These are phyloP conservation scores for Phyllosticta citriasiana DNA, from an alignment of 2,329 filamentous ascomycete genomes.

Conservation along the genomic window DNA sequence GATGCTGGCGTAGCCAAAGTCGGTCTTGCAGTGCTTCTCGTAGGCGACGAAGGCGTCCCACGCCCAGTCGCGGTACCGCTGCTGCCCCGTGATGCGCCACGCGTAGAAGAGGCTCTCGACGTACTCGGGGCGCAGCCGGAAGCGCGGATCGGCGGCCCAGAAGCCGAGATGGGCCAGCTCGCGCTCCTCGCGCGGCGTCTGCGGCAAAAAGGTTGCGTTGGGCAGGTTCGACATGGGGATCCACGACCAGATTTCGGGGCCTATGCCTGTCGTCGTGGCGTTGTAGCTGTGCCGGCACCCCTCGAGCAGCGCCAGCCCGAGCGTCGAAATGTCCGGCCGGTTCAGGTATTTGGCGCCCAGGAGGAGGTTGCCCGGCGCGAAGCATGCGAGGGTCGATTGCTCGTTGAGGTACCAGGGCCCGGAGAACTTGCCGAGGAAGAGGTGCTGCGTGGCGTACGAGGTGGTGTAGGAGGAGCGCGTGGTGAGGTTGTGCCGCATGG, in stretches of 20 bases:
- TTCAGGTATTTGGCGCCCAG: constrained; percentile 27
- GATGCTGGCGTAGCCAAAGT: constrained; percentile 29
- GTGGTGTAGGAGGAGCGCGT: constrained; percentile 26
- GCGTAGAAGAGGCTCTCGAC: constrained; percentile 32
- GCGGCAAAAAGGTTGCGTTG: constrained; percentile 20
- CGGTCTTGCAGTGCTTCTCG: constrained; percentile 28
- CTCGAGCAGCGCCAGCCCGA: constrained; percentile 31
- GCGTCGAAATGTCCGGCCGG: constrained; percentile 22
- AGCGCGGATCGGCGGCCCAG: constrained; percentile 24
- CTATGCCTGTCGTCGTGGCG: constrained; percentile 28
- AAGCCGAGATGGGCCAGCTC: constrained; percentile 24
- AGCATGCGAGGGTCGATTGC: constrained; percentile 31
- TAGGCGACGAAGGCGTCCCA: constrained; percentile 32
- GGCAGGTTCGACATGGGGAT: constrained; percentile 26
- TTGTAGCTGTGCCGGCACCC: constrained; percentile 29
- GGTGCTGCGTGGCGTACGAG: constrained; percentile 26
- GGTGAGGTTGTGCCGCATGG: constrained; percentile 26
- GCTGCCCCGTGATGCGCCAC: constrained; percentile 31
- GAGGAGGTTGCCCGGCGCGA: constrained; percentile 29
- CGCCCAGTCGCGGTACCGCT: constrained; percentile 31
- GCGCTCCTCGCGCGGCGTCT: constrained; percentile 17
- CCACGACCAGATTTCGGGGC: constrained; percentile 31
- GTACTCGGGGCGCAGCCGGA: constrained; percentile 30
- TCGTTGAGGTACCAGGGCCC: constrained; percentile 27
- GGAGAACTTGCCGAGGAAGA: constrained; percentile 29